Evolutionary conservation across 257 asterid species (phyloP), one percentile per base, ranked within the genome.

Genomic region (Eucommia ulmoides): DNA sequence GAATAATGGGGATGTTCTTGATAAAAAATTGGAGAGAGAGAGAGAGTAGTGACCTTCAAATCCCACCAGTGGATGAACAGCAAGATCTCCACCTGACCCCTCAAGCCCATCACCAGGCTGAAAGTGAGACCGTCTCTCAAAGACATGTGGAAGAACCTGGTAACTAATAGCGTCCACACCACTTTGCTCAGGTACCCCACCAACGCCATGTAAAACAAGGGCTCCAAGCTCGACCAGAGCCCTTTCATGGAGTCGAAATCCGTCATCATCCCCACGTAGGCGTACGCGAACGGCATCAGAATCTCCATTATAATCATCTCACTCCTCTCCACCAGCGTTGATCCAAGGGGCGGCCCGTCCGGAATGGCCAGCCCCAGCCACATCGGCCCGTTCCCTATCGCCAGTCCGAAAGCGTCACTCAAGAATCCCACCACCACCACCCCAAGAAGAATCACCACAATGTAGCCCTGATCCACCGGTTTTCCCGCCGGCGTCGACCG

Each of bases 311-410:
- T 52, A 26, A 89, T 64, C 1, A 88, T 66, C 74, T 89, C 96
- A 8, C 76, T 72, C 70, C 79, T 89, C 70, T 89, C 93, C 54
- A 85, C 84, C 3, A 89, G 54, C 46, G 65, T 70, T 25, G 84
- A 74, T 20, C 96, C 98, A 52, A 89, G 55, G 0, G 98, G 96
- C 6, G 94, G 98, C 8, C 96, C 96, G 17, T 82, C 94, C 0
- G 96, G 96, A 6, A 82, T 76, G 0, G 86, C 98, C 71, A 89
- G 58, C 1, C 98, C 98, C 1, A 89, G 75, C 94, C 91, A 85
- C 15, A 89, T 19, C 0, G 98, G 78, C 21, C 93, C 98, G 19
- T 82, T 82, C 8, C 71, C 76, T 10, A 89, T 49, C 49, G 92
- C 83, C 49, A 85, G 33, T 0, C 98, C 98, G 0, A 60, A 48